These are phyloP conservation scores for Dorcoceras hygrometricum DNA, from an alignment of 257 asterid genomes.

Conservation along the genomic window DNA sequence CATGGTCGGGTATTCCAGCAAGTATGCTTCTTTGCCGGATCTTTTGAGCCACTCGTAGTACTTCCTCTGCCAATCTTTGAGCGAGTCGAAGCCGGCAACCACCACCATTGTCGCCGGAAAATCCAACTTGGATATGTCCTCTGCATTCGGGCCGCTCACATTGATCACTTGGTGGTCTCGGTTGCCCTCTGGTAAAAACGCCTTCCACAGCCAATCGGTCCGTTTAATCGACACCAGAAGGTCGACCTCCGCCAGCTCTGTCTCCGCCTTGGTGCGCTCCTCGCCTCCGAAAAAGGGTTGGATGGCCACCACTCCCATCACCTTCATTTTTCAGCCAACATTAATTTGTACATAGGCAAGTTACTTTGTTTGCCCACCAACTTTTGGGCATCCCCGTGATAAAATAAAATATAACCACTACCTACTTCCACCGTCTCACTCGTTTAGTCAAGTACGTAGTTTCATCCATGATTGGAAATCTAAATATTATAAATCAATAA, in stretches of 20 bases:
- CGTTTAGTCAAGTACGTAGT: too few relatives aligned
- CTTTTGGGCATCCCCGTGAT: too few relatives aligned
- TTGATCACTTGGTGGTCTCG: conserved; percentile 24
- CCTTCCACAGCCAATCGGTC: conserved; percentile 68
- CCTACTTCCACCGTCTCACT: too few relatives aligned
- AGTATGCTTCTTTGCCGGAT: conserved; percentile 54
- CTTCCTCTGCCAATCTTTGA: conserved; percentile 65
- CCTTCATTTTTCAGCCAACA: conserved; percentile 39
- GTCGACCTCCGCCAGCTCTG: conserved; percentile 37
- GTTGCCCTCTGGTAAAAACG: conserved; percentile 39
- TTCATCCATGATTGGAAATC: too few relatives aligned
- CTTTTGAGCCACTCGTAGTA: conserved; percentile 61
- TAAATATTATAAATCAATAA: too few relatives aligned
- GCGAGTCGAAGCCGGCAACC: conserved; percentile 63
- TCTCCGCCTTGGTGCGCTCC: conserved; percentile 56
- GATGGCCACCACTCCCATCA: conserved; percentile 58
- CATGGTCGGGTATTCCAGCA: conserved; percentile 63
- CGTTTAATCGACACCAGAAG: conserved; percentile 32
- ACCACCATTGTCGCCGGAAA: conserved; percentile 71
- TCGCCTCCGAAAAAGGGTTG: conserved; percentile 84
- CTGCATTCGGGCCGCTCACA: conserved; percentile 70
- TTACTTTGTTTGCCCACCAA: too few relatives aligned
- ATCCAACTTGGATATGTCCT: conserved; percentile 45
- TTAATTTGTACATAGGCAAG: too few relatives aligned
- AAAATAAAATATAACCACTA: too few relatives aligned